A percentile compares a stretch with the other conserved stretches of the same genome.
Conservation (phyloP, 345 rosid genomes). For the Crucihimalaya himalaica region DNA sequence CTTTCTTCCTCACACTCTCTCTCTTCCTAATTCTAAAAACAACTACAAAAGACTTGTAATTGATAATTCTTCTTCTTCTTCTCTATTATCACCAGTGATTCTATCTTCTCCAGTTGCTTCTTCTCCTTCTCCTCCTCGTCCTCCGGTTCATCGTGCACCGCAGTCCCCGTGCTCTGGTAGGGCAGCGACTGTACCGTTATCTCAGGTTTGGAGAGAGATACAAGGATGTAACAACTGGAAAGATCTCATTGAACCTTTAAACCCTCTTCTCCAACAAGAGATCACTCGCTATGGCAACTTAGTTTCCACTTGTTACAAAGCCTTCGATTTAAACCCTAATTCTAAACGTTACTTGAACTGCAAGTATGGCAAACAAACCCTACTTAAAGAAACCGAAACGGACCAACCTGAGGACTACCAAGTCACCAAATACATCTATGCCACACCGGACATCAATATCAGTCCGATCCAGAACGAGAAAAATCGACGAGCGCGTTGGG, state of each 20-base stretch:
- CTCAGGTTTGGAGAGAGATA: slow-evolving; percentile 63
- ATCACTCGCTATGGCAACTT: slow-evolving; percentile 76
- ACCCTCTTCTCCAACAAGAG: slow-evolving; percentile 76
- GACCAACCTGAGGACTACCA: slow-evolving; percentile 55
- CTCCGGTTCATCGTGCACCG: slow-evolving; percentile 3
- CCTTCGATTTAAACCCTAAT: slow-evolving; percentile 60
- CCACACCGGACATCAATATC: slow-evolving; percentile 64
- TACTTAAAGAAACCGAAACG: slow-evolving; percentile 55
- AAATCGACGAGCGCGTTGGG: slow-evolving; percentile 59
- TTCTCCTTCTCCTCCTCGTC: slow-evolving; percentile 5
- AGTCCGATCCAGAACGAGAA: slow-evolving; percentile 53
- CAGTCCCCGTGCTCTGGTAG: background rate
- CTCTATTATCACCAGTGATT: slow-evolving; percentile 16
- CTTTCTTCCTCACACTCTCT: background rate
- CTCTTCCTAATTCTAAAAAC: slow-evolving; percentile 3
- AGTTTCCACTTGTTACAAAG: slow-evolving; percentile 69
- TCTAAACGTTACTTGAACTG: slow-evolving; percentile 75
- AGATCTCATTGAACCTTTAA: slow-evolving; percentile 69
- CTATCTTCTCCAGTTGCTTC: slow-evolving; percentile 17
- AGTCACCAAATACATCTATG: slow-evolving; percentile 85
- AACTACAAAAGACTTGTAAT: slow-evolving; percentile 10
- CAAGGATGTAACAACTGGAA: slow-evolving; percentile 81
- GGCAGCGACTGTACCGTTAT: slow-evolving; percentile 20
- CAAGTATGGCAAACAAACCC: slow-evolving; percentile 63
- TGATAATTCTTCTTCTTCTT: slow-evolving; percentile 24